Evolutionary conservation across 2,329 filamentous ascomycete species (phyloP), one percentile per base, ranked within the genome.

Genomic region (Aspergillus felis): DNA sequence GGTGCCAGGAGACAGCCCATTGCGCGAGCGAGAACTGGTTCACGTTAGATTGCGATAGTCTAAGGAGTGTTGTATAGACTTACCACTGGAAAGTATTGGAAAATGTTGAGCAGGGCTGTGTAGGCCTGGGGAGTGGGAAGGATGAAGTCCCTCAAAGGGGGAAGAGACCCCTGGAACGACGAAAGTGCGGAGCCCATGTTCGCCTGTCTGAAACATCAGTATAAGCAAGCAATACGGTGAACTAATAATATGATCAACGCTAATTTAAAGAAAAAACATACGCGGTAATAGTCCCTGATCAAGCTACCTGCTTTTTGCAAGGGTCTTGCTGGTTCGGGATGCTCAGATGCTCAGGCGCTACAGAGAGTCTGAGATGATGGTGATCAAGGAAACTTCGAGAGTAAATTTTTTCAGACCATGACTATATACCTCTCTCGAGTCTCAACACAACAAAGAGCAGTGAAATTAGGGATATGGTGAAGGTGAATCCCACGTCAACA

Each of bases 1-100:
- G 90, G 73, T 97, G 94, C 83, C 85, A 96, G 55, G 85, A 82
- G n/a, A 82, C 77, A 56, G 87, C 58, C 87, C 89, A 95, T 84
- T 96, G 92, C 24, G 84, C 53, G 1, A 85, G 82, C 0, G 87
- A 87, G 61, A 91, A 69, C 91, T 96, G 59, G 6, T 50, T 61
- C 62, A 56, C n/a, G 53, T 64, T 58, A 65, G 54, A 35, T 8
- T 54, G 62, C 8, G 27, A 12, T 53, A 22, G 38, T 50, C 2
- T 49, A 28, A 49, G 46, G 22, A 46, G 7, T 24, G 5, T 29
- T n/a, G 64, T 79, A 51, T 72, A 86, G 84, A 68, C 74, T 68
- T 67, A 79, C 77, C 25, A 75, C 22, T 10, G 75, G 76, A 55
- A 79, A 78, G 61, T 74, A 74, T 63, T 78, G 75, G 61, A 78